Percentiles rank a stretch among this genome's conserved stretches.
These are phyloP conservation scores for Acarospora socialis DNA, from an alignment of 2,329 filamentous ascomycete genomes.

Conservation along the genomic window DNA sequence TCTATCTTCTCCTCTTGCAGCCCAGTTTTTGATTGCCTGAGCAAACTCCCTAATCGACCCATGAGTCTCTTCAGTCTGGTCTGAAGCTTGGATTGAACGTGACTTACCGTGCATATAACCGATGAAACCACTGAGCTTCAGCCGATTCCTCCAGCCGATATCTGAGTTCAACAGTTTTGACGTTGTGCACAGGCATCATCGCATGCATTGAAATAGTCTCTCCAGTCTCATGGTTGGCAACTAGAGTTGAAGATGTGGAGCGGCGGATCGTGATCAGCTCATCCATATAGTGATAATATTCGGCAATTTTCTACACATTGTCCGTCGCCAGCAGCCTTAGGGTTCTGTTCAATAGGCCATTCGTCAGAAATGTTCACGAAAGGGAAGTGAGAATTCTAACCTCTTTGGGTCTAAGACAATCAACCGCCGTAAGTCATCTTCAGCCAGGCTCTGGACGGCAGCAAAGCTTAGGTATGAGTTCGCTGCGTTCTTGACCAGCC, in stretches of 20 bases:
- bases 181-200: background rate
- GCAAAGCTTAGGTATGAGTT: no score
- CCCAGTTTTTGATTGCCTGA: background rate
- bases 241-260: background rate
- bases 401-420: no score
- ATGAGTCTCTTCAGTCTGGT: no score
- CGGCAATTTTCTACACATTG: background rate
- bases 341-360: no score
- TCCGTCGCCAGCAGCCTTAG: no score
- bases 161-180: background rate
- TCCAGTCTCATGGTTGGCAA: background rate
- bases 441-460: no score
- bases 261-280: background rate
- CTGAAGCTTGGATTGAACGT: background rate
- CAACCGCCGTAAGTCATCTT: no score
- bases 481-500: no score
- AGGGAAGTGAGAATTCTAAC: no score
- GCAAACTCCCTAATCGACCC: background rate
- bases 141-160: background rate
- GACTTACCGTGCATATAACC: background rate
- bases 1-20: background rate
- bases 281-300: background rate
- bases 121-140: background rate
- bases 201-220: background rate
- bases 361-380: no score